These are phyloP conservation scores for Holtermannia corniformis DNA, from an alignment of 768 basidiomycete species.

Conservation along the genomic window DNA sequence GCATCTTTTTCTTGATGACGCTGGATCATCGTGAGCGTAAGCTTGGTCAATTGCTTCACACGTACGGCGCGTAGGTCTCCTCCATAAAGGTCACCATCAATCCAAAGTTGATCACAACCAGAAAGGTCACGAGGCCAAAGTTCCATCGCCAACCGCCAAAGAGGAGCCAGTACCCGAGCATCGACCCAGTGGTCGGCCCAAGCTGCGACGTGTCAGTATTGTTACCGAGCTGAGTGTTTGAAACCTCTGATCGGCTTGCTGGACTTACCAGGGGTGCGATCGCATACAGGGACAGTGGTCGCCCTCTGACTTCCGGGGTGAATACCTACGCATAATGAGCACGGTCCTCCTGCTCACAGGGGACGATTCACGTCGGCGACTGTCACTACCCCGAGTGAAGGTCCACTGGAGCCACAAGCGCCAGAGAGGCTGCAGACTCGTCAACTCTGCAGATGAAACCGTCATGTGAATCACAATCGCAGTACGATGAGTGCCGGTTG, in stretches of 20 bases:
- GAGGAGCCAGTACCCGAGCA: constrained; percentile 35
- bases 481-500: constrained; percentile 22
- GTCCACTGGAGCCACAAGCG: constrained; percentile 27
- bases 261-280: constrained; percentile 29
- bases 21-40: neutral
- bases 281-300: constrained; percentile 30
- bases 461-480: constrained; percentile 18
- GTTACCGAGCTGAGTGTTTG: neutral
- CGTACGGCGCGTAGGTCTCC: constrained; percentile 37
- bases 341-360: neutral
- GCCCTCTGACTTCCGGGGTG: constrained; percentile 21
- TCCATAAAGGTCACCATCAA: constrained; percentile 17
- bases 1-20: neutral
- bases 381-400: constrained; percentile 33
- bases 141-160: constrained; percentile 31
- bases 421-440: constrained; percentile 25
- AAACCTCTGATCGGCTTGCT: neutral
- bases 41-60: neutral
- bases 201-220: constrained; percentile 7
- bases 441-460: neutral
- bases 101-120: constrained; percentile 15
- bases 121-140: constrained; percentile 25
- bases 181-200: constrained; percentile 28
- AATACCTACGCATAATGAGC: constrained; percentile 13
- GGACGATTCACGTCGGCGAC: constrained; percentile 25